Conservation (phyloP, 176 grass and related monocot species). For the Canna indica region DNA sequence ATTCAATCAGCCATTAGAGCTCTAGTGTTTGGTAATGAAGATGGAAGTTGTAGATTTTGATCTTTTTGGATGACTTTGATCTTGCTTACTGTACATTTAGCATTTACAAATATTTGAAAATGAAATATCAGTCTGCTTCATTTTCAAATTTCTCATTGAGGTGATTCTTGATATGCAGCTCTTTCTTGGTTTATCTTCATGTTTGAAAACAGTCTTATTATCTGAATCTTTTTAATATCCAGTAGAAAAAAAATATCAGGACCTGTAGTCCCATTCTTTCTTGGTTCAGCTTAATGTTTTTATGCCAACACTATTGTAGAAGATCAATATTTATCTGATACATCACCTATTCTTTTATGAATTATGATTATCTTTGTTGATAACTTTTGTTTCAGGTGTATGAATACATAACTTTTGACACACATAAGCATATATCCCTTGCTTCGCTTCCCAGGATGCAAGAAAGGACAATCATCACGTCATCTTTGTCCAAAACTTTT, state of each 20-base stretch:
- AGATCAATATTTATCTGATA: background rate
- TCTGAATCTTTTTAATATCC: background rate
- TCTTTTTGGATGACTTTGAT: background rate
- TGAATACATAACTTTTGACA: constrained; percentile 45
- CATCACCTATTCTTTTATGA: background rate
- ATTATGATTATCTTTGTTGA: background rate
- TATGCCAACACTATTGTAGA: background rate
- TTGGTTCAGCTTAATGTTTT: too few species aligned
- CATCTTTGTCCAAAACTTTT: constrained; percentile 50
- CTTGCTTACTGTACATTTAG: background rate
- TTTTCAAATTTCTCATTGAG: background rate
- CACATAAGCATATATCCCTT: constrained; percentile 32
- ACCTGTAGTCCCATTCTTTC: background rate
- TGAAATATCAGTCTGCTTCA: background rate
- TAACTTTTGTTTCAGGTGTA: constrained; percentile 54
- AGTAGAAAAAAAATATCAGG: background rate
- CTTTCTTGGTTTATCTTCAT: background rate
- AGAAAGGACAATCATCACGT: constrained; percentile 40
- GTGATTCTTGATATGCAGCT: background rate
- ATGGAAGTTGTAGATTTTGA: background rate
- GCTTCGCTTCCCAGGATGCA: constrained; percentile 36
- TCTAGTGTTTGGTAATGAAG: background rate
- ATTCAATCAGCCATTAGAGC: background rate
- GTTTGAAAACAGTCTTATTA: background rate
- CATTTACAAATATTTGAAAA: background rate